Conservation (phyloP, 768 basidiomycete species). For the Leccinum imitatum region DNA sequence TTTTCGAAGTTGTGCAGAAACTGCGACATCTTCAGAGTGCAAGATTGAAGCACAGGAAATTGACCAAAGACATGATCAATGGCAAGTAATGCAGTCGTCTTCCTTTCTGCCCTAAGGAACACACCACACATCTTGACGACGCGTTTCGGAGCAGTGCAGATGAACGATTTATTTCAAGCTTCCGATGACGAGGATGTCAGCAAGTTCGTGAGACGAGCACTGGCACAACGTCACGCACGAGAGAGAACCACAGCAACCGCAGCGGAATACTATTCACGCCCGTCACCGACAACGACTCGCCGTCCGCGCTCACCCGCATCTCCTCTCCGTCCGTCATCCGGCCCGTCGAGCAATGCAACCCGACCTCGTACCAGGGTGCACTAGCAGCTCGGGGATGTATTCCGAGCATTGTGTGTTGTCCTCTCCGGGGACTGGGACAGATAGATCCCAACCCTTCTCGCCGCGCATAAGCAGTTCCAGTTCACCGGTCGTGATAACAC, state of each 20-base stretch:
- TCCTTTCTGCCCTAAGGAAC: conserved; percentile 23
- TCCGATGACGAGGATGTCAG: no score
- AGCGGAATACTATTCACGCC: no score
- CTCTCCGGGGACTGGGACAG: conserved; percentile 55
- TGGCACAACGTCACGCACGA: no score
- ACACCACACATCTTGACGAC: conserved; percentile 7
- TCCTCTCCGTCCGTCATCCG: no score
- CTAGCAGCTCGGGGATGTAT: conserved; percentile 67
- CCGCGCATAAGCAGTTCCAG: conserved; percentile 73
- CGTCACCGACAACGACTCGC: no score
- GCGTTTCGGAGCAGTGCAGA: no score
- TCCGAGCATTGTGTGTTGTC: conserved; percentile 20
- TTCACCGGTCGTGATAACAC: conserved; percentile 96
- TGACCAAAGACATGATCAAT: conserved; percentile 8
- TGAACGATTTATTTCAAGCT: no score
- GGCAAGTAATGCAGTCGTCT: conserved; percentile 8
- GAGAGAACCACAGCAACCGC: no score
- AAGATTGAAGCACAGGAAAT: conserved; percentile 18
- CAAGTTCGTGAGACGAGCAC: no score
- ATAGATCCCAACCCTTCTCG: conserved; percentile 80
- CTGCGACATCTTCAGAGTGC: conserved; percentile 12
- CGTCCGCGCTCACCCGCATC: no score
- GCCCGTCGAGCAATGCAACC: conserved; percentile 43
- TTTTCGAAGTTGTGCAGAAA: conserved; percentile 7
- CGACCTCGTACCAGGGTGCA: conserved; percentile 83